Percentiles rank a stretch among this genome's conserved stretches.
Evolutionary conservation across 2,329 filamentous ascomycete genomes (phyloP).

Genomic region (Botryotinia narcissicola): DNA sequence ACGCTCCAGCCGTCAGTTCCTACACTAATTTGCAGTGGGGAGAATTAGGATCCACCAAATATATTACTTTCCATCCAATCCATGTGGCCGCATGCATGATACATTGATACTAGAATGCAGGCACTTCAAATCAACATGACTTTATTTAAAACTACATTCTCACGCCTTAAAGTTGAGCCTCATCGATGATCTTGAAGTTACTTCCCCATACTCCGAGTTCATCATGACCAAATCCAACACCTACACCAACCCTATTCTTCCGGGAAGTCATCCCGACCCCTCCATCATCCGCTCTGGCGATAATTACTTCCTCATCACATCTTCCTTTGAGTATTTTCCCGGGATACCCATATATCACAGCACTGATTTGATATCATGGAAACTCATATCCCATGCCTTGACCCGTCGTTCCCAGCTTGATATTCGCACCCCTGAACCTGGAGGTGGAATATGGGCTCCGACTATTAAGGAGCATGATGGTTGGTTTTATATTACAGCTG

Average conservation of each 20-base stretch:
- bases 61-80: not conserved
- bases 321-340: slow-evolving; percentile 16
- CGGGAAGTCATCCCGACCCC: slow-evolving; percentile 46
- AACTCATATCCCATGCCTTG: slow-evolving; percentile 43
- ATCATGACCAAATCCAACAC: slow-evolving; percentile 23
- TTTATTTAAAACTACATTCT: not conserved
- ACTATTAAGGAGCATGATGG: slow-evolving; percentile 46
- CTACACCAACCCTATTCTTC: slow-evolving; percentile 46
- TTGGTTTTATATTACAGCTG: slow-evolving; percentile 47
- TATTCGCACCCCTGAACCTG: slow-evolving; percentile 36
- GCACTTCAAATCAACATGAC: not conserved
- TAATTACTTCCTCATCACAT: slow-evolving; percentile 13
- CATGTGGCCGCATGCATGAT: not conserved
- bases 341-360: slow-evolving; percentile 16
- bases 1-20: not conserved
- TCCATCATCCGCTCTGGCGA: slow-evolving; percentile 13
- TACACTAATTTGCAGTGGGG: not conserved
- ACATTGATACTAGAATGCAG: not conserved
- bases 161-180: not conserved
- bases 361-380: slow-evolving; percentile 52
- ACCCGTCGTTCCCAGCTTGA: slow-evolving; percentile 43
- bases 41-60: slow-evolving; percentile 12
- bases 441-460: slow-evolving; percentile 48
- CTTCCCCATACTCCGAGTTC: not conserved
- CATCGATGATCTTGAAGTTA: not conserved